Percentiles rank a stretch among this genome's conserved stretches.
phyloP scores from a whole-genome alignment of 441 rosid genomes.

The Pelargonium cotyledonis region DNA sequence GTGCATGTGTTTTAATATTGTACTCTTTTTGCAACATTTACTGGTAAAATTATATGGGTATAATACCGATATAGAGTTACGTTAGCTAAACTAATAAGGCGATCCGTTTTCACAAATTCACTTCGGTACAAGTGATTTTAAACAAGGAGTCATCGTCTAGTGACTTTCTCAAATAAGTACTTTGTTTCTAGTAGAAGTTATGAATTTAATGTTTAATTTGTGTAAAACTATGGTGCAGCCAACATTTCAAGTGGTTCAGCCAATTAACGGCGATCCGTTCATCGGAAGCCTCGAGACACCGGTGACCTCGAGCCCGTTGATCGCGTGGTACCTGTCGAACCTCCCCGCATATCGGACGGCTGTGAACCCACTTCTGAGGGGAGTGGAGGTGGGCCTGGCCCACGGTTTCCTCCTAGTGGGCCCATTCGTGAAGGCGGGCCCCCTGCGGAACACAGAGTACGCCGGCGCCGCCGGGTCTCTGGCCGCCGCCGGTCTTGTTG shows the following conservation, averaged over 20 bases:
- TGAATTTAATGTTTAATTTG: background rate
- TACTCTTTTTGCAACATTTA: no score
- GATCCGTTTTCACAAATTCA: no score
- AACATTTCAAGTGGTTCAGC: constrained; percentile 85
- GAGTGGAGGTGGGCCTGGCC: constrained; percentile 83
- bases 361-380: constrained; percentile 85
- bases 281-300: constrained; percentile 96
- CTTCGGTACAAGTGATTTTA: no score
- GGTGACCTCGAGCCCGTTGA: constrained; percentile 77
- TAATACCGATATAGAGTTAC: no score
- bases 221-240: constrained; percentile 38
- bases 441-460: constrained; percentile 68
- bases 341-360: constrained; percentile 92
- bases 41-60: no score
- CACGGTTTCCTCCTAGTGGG: constrained; percentile 85
- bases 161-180: no score
- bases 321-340: constrained; percentile 95
- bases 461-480: constrained; percentile 78
- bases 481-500: constrained; percentile 83
- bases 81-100: no score
- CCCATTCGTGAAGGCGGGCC: constrained; percentile 83
- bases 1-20: no score
- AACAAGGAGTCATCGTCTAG: no score
- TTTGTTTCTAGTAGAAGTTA: no score
- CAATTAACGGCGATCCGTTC: constrained; percentile 96